phyloP scores from a whole-genome alignment of 331 rosid species.

The Stylosanthes scabra region DNA sequence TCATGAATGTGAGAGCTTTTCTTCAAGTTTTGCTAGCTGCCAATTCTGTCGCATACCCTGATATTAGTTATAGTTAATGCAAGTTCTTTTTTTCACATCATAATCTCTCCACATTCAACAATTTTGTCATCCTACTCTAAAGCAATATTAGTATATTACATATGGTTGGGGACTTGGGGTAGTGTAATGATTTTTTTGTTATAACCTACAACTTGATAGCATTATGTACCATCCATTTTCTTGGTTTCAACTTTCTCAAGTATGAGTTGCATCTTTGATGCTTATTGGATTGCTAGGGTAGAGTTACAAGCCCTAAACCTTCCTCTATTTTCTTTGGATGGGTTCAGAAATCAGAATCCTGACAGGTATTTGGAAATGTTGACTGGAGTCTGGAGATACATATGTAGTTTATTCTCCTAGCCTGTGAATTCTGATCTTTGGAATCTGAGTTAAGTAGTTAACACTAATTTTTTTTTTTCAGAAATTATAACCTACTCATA shows the following conservation, averaged over 20 bases:
- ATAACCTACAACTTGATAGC: background rate
- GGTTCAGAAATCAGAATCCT: no score
- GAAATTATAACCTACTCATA: no score
- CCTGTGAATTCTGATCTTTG: no score
- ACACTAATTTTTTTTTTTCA: no score
- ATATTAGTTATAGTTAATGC: background rate
- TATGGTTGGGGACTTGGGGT: conserved; percentile 19
- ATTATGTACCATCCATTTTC: background rate
- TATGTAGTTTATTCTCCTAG: no score
- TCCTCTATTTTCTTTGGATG: no score
- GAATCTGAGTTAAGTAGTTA: no score
- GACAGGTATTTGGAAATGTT: no score
- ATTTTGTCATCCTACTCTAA: conserved; percentile 1
- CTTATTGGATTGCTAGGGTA: background rate
- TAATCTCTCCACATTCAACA: background rate
- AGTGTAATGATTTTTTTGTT: conserved; percentile 3
- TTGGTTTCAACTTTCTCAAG: background rate
- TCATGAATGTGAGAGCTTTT: conserved; percentile 17
- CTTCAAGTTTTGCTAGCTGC: conserved; percentile 32
- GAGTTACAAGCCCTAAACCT: no score
- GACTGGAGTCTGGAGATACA: no score
- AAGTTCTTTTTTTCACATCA: background rate
- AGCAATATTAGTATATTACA: background rate
- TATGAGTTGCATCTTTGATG: background rate
- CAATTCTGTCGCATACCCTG: background rate